Evolutionary conservation across 2,329 filamentous ascomycete genomes (phyloP), one percentile per base, ranked within the genome.

Genomic region (Aspergillus pseudoglaucus): DNA sequence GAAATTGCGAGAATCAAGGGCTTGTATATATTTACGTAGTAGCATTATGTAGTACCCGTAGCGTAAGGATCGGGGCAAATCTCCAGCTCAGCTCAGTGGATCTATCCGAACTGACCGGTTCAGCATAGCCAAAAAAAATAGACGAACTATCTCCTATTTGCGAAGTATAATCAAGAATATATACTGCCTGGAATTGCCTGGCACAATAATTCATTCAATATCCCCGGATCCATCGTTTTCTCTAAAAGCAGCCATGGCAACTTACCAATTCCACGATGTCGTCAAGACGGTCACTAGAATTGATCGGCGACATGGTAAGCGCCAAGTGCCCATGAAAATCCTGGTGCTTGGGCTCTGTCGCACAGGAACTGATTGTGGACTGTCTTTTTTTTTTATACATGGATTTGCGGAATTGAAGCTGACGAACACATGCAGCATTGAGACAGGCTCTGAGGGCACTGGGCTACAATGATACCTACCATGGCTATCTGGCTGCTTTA

Each of bases 281-380:
- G 6, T 18, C 35, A 38, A 38, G 18, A 38, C n/a, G 8, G 45
- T 47, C 32, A 49, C 47, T 12, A 39, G 45, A n/a, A 44, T 48
- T n/a, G 46, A 51, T 22, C 42, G 48, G 12, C 27, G 35, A 12
- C 14, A 48, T 30, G 45, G 48, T 6, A 18, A 15, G 6, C 44
- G 50, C 9, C n/a, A 25, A 17, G 80, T 83, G 23, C 82, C 82
- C 22, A 85, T 86, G 82, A 77, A 77, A 57, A 78, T 86, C 23
- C 76, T 86, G 14, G 75, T 81, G 30, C 73, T 87, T 0, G 83
- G 83, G n/a, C 71, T 85, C 3, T 79, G 80, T 33, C 75, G 82
- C 44, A 86, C 83, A 15, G 82, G 82, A 54, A 85, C 83, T 53
- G 76, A 79, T 23, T 85, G 79, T 77, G 73, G 59, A 74, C 67